Evolutionary conservation across 306 rosid genomes (phyloP), one percentile per base, ranked within the genome.

Genomic region (Glycyrrhiza uralensis): DNA sequence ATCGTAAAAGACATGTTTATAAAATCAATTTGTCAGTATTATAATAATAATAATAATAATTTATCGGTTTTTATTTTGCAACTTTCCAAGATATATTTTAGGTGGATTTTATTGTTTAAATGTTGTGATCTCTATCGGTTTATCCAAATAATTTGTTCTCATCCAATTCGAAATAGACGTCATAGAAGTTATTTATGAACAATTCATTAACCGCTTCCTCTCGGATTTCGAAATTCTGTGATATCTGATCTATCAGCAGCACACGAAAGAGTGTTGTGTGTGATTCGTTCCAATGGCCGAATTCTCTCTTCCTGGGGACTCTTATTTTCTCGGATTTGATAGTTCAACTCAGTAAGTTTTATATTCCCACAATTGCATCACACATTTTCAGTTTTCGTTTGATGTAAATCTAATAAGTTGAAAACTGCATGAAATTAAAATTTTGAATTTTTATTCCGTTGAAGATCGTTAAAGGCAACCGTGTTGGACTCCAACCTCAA

Each of bases 381-480:
- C 41, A n/a, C 36, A 69, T 32, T 44, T 46, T 19, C 82, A 59
- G 29, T 35, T 39, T 60, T 36, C 3, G 22, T 49, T 5, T 58
- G 30, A 44, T 59, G 62, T 15, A 13, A 55, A 39, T 61, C 56
- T 24, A 18, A 68, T 47, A n/a, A 46, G 70, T n/a, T n/a, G n/a
- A n/a, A n/a, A 54, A 62, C 36, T 32, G 69, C 69, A 9, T 77
- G 7, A 39, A 71, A 49, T 62, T 26, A 57, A 83, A 65, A 3
- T 61, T n/a, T 76, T 18, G 10, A 26, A 33, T 41, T 51, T 65
- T 50, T 3, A 56, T 63, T 74, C 56, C 7, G 68, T 41, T 2
- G 19, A 69, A 94, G 99, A 94, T 94, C 99, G 14, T 85, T 94
- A 81, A 94, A 94, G 80, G 97, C 97, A 46, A 91, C 99, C 4